These are phyloP conservation scores for Pneumocystis oryctolagi DNA, from an alignment of 1,139 yeast genomes.

Conservation along the genomic window DNA sequence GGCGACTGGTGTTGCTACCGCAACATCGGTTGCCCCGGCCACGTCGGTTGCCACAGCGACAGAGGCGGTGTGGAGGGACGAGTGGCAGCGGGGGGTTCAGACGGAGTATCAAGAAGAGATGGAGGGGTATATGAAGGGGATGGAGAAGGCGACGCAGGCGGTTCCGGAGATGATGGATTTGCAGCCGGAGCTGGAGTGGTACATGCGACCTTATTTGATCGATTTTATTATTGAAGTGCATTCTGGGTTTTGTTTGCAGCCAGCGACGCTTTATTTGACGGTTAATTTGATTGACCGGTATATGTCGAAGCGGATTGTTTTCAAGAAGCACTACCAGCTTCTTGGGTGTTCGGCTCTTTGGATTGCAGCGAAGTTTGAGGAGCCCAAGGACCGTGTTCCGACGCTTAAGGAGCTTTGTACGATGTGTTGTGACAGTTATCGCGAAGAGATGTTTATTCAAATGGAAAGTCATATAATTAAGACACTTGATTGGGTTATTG, in stretches of 20 bases:
- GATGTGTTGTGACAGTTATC: conserved; percentile 76
- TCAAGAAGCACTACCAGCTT: conserved; percentile 78
- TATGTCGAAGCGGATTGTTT: conserved; percentile 81
- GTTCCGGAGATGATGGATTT: conserved; percentile 61
- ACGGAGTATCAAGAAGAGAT: conserved; percentile 26
- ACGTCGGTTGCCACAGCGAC: too few relatives aligned
- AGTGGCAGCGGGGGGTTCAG: background rate
- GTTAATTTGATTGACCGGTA: conserved; percentile 77
- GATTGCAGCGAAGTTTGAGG: conserved; percentile 90
- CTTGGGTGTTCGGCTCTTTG: conserved; percentile 89
- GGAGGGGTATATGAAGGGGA: conserved; percentile 23
- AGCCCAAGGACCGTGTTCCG: conserved; percentile 71
- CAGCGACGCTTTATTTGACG: conserved; percentile 67
- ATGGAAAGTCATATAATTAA: conserved; percentile 84
- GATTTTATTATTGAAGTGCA: conserved; percentile 78
- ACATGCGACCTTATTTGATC: conserved; percentile 74
- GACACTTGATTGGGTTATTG: conserved; percentile 71
- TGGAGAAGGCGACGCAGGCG: conserved; percentile 27
- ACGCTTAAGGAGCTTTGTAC: conserved; percentile 59
- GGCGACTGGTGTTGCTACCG: too few relatives aligned
- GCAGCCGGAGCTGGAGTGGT: conserved; percentile 89
- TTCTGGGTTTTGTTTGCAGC: conserved; percentile 54
- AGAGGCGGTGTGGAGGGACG: background rate
- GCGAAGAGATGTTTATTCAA: conserved; percentile 78
- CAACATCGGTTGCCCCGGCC: too few relatives aligned